Percentiles rank a stretch among this genome's conserved stretches.
Evolutionary conservation across 352 stramenopile species (phyloP).

Genomic region (Elongisporangium senticosum): DNA sequence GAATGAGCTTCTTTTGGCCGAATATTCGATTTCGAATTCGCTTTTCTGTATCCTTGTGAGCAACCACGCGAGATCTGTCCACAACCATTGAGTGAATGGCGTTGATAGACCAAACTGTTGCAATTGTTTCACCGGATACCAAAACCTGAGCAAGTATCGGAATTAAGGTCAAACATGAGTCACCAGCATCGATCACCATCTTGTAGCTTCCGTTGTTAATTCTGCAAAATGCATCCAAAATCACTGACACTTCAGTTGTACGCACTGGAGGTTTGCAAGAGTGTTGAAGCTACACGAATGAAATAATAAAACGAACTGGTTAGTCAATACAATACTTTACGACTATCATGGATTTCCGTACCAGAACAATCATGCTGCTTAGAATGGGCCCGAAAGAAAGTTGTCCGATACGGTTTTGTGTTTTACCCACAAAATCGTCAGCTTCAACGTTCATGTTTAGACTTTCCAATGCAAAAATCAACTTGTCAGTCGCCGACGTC

Average conservation of each 20-base stretch:
- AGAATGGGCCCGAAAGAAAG: constrained; percentile 51
- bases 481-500: constrained; percentile 43
- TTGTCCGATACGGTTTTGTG: constrained; percentile 39
- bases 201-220: constrained; percentile 73
- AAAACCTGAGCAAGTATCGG: constrained; percentile 41
- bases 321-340: neutral
- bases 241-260: constrained; percentile 54
- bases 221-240: constrained; percentile 63
- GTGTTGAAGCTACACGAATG: constrained; percentile 40
- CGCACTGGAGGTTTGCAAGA: constrained; percentile 60
- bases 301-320: constrained; percentile 3
- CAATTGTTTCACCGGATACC: constrained; percentile 40
- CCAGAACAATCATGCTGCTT: constrained; percentile 50
- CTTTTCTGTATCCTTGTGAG: constrained; percentile 45
- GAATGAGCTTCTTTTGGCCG: constrained; percentile 59
- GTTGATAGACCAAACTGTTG: constrained; percentile 55
- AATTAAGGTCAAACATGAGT: constrained; percentile 32
- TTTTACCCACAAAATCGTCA: constrained; percentile 47
- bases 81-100: constrained; percentile 54
- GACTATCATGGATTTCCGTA: constrained; percentile 18
- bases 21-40: constrained; percentile 51
- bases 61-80: constrained; percentile 37
- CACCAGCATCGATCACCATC: constrained; percentile 40
- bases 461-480: constrained; percentile 68
- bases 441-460: constrained; percentile 67